phyloP scores from a whole-genome alignment of 768 basidiomycete genomes.

The Lactarius sp. region DNA sequence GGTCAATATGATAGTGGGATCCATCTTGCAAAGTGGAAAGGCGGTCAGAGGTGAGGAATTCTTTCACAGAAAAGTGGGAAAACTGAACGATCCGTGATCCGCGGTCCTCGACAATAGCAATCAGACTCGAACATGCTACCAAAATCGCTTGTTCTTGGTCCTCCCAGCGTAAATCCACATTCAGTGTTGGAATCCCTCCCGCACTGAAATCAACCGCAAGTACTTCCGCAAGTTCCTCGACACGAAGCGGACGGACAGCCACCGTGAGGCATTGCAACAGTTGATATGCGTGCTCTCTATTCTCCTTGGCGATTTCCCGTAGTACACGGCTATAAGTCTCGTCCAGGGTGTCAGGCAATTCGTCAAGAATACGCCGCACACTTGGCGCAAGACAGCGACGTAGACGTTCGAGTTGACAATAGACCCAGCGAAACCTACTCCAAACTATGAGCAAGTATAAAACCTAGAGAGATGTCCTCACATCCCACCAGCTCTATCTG shows the following conservation, averaged over 20 bases:
- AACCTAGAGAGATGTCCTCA: neutral
- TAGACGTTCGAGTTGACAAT: neutral
- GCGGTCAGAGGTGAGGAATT: conserved; percentile 5
- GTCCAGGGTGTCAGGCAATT: conserved; percentile 1
- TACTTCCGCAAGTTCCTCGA: neutral
- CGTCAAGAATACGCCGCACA: neutral
- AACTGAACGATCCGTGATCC: conserved; percentile 1
- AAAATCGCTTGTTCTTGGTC: neutral
- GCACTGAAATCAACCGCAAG: neutral
- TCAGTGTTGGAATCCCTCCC: neutral
- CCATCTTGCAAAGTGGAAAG: neutral
- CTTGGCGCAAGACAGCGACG: neutral
- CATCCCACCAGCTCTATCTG: conserved; percentile 2
- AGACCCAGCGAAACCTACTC: conserved; percentile 7
- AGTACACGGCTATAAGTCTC: neutral
- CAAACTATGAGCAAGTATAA: neutral
- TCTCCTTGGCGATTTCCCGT: neutral
- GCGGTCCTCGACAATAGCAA: neutral
- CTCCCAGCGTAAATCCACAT: neutral
- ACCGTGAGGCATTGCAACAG: conserved; percentile 3
- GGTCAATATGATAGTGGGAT: neutral
- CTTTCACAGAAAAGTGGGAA: conserved; percentile 6
- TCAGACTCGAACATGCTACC: neutral
- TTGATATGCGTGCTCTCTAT: neutral
- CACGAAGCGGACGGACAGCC: neutral